phyloP scores from a whole-genome alignment of 495 filamentous ascomycete species.

The Parathielavia hyrcaniae region DNA sequence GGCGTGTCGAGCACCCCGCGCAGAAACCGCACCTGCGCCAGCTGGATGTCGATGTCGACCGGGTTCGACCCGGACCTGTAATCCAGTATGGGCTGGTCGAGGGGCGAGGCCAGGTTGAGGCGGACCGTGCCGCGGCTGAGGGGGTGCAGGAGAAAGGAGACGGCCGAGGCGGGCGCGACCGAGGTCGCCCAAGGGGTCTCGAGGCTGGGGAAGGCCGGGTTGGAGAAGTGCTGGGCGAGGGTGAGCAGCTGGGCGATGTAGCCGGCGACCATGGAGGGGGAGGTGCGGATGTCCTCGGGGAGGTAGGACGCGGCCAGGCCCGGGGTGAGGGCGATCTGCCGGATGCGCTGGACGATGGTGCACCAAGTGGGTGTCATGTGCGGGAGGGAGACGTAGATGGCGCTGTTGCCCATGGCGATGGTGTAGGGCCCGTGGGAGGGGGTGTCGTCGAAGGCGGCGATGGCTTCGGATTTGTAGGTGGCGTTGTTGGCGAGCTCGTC shows the following conservation, averaged over 20 bases:
- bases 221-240: conserved; percentile 17
- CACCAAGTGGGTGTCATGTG: conserved; percentile 7
- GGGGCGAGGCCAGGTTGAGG: conserved; percentile 30
- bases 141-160: conserved; percentile 29
- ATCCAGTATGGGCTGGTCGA: conserved; percentile 28
- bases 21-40: conserved; percentile 20
- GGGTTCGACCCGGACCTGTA: conserved; percentile 31
- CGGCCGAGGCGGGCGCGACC: conserved; percentile 10
- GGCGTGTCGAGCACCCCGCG: conserved; percentile 21
- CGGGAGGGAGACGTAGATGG: conserved; percentile 27
- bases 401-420: conserved; percentile 23
- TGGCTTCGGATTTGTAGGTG: conserved; percentile 22
- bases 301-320: conserved; percentile 20
- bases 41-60: conserved; percentile 29
- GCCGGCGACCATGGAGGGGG: conserved; percentile 19
- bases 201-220: conserved; percentile 20
- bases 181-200: conserved; percentile 28
- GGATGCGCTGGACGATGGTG: conserved; percentile 17
- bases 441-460: conserved; percentile 17
- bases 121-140: conserved; percentile 31
- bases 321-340: background rate
- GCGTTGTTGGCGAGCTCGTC: conserved; percentile 20
- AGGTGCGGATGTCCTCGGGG: conserved; percentile 2
- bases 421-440: conserved; percentile 27
- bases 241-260: conserved; percentile 23